Conservation (phyloP, 331 rosid genomes). For the Telfairia occidentalis region DNA sequence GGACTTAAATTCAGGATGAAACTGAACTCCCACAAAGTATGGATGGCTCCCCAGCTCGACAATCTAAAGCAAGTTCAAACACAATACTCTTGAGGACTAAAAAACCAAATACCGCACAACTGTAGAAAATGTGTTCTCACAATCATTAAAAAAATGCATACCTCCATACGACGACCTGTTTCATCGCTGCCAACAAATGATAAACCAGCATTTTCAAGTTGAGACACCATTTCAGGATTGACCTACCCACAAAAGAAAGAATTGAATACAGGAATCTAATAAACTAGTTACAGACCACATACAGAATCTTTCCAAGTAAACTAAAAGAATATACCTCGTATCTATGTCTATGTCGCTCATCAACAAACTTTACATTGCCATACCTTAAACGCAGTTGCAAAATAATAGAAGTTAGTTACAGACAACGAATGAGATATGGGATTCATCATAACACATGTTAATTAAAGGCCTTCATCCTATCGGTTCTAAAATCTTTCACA, state of each 20-base stretch:
- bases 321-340: slow-evolving; percentile 26
- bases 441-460: neutral
- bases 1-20: slow-evolving; percentile 41
- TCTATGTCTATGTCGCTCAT: slow-evolving; percentile 47
- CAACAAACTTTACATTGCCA: slow-evolving; percentile 27
- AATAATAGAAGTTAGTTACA: neutral
- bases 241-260: slow-evolving; percentile 19
- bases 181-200: slow-evolving; percentile 29
- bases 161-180: slow-evolving; percentile 38
- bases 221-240: slow-evolving; percentile 38
- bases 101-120: neutral
- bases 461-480: neutral
- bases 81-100: neutral
- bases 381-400: slow-evolving; percentile 20
- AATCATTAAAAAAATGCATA: slow-evolving; percentile 1
- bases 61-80: slow-evolving; percentile 14
- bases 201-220: slow-evolving; percentile 30
- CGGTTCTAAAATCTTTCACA: neutral
- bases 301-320: neutral
- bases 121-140: neutral
- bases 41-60: slow-evolving; percentile 39
- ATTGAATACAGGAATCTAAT: neutral
- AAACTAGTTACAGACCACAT: neutral
- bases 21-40: slow-evolving; percentile 36
- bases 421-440: neutral